These are phyloP conservation scores for Hippophae rhamnoides DNA, from an alignment of 306 rosid genomes.

Conservation along the genomic window DNA sequence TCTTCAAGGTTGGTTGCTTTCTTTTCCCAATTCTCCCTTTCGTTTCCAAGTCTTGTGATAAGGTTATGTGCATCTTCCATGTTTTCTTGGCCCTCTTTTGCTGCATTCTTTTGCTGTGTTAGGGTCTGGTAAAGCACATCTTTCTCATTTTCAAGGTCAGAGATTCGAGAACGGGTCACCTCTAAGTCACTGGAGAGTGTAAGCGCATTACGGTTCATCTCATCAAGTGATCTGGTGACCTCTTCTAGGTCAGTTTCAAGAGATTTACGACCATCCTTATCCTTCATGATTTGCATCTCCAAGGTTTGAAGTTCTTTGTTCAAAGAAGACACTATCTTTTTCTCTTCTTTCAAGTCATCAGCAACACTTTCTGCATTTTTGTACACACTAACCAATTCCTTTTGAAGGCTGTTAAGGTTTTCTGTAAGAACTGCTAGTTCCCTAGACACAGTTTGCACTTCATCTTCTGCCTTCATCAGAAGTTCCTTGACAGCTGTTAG, in stretches of 20 bases:
- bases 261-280: conserved; percentile 44
- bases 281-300: conserved; percentile 52
- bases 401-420: conserved; percentile 45
- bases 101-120: conserved; percentile 42
- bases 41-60: conserved; percentile 56
- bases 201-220: conserved; percentile 52
- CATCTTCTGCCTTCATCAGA: conserved; percentile 35
- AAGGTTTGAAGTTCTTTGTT: conserved; percentile 39
- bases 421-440: conserved; percentile 40
- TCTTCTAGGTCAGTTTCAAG: conserved; percentile 64
- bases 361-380: conserved; percentile 54
- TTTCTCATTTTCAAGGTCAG: conserved; percentile 67
- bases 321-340: conserved; percentile 39
- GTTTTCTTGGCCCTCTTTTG: conserved; percentile 57
- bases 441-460: conserved; percentile 37
- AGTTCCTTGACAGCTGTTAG: conserved; percentile 41
- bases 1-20: conserved; percentile 57
- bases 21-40: conserved; percentile 56
- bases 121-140: conserved; percentile 45
- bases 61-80: conserved; percentile 75
- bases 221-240: conserved; percentile 73
- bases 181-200: conserved; percentile 54
- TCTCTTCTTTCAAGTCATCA: conserved; percentile 52
- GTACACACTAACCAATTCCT: conserved; percentile 47
- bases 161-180: conserved; percentile 37